Evolutionary conservation across 768 basidiomycete genomes (phyloP).

Genomic region (Dioszegia aurantiaca): DNA sequence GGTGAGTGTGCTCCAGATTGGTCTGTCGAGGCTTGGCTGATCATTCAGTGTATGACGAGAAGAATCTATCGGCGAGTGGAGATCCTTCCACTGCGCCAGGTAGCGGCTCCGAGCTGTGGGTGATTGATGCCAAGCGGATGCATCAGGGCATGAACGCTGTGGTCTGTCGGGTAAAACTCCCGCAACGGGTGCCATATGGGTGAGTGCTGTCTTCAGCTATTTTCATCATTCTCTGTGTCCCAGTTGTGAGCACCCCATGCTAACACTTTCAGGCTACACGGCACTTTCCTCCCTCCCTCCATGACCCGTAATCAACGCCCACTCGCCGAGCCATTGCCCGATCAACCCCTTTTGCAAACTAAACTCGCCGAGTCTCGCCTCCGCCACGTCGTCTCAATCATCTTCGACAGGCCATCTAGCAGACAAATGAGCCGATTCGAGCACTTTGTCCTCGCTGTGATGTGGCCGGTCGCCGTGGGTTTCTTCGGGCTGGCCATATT

Average conservation of each 20-base stretch:
- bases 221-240: constrained; percentile 5
- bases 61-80: constrained; percentile 39
- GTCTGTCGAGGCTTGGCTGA: constrained; percentile 7
- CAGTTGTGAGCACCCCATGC: not conserved
- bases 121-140: constrained; percentile 52
- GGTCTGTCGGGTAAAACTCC: constrained; percentile 47
- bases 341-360: constrained; percentile 37
- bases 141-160: constrained; percentile 41
- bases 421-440: constrained; percentile 33
- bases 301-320: constrained; percentile 28
- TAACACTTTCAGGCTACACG: constrained; percentile 39
- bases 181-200: constrained; percentile 51
- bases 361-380: constrained; percentile 41
- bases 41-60: constrained; percentile 52
- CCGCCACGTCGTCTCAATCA: constrained; percentile 39
- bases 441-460: constrained; percentile 24
- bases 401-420: constrained; percentile 33
- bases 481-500: constrained; percentile 29
- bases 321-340: constrained; percentile 19
- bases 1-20: constrained; percentile 31
- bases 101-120: constrained; percentile 53
- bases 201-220: no score
- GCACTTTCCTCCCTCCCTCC: constrained; percentile 35
- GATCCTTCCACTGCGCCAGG: constrained; percentile 32
- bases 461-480: constrained; percentile 36